Evolutionary conservation across 257 asterid genomes (phyloP).

Genomic region (Jacaranda copaia): DNA sequence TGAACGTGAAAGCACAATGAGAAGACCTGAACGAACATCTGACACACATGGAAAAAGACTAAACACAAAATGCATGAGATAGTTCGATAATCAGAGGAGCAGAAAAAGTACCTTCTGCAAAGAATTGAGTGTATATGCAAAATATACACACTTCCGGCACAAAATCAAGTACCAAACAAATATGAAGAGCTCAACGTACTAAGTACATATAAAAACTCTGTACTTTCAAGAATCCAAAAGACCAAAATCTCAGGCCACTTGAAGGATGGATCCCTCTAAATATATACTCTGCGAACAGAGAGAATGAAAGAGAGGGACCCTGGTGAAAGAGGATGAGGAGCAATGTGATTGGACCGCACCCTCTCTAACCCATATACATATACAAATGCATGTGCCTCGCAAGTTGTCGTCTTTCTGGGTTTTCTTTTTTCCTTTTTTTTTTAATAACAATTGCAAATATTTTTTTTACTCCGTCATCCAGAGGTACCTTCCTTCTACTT

Average conservation of each 20-base stretch:
- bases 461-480: slow-evolving; percentile 1
- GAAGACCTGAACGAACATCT: slow-evolving; percentile 20
- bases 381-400: slow-evolving; percentile 35
- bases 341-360: slow-evolving; percentile 40
- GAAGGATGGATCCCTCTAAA: slow-evolving; percentile 31
- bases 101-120: slow-evolving; percentile 40
- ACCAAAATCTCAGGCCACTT: slow-evolving; percentile 7
- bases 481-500: slow-evolving; percentile 36
- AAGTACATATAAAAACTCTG: slow-evolving; percentile 19
- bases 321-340: slow-evolving; percentile 39
- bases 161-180: background rate
- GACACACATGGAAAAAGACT: background rate
- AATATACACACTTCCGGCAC: slow-evolving; percentile 7
- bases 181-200: slow-evolving; percentile 25
- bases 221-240: slow-evolving; percentile 34
- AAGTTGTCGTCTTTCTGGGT: slow-evolving; percentile 48
- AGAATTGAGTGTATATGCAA: slow-evolving; percentile 5
- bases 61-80: background rate
- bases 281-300: slow-evolving; percentile 16
- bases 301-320: slow-evolving; percentile 34
- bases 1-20: slow-evolving; percentile 1
- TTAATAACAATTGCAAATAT: background rate
- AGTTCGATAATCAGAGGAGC: slow-evolving; percentile 10
- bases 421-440: background rate
- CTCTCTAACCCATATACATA: slow-evolving; percentile 38